phyloP scores from a whole-genome alignment of 345 rosid species.

The Hirschfeldia incana region DNA sequence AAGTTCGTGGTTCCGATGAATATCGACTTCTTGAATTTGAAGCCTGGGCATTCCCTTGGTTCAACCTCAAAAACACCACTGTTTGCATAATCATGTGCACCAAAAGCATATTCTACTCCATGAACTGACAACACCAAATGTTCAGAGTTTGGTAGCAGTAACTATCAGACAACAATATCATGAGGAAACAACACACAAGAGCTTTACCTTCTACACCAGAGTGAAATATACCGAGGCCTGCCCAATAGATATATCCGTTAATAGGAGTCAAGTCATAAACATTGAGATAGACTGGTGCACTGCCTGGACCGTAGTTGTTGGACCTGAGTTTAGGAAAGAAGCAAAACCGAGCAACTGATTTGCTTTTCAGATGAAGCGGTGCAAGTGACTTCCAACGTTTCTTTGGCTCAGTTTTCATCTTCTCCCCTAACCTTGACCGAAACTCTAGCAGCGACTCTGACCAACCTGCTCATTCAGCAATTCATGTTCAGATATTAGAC shows the following conservation, averaged over 20 bases:
- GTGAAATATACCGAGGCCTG: constrained; percentile 94
- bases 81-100: constrained; percentile 87
- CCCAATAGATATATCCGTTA: constrained; percentile 94
- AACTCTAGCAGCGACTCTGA: constrained; percentile 37
- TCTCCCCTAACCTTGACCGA: constrained; percentile 36
- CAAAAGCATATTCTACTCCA: constrained; percentile 95
- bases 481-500: background rate
- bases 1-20: constrained; percentile 82
- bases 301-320: constrained; percentile 58
- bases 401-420: constrained; percentile 63
- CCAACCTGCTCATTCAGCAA: constrained; percentile 44
- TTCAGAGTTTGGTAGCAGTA: constrained; percentile 11
- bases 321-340: constrained; percentile 71
- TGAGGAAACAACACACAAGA: constrained; percentile 20
- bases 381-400: constrained; percentile 64
- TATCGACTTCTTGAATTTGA: constrained; percentile 88
- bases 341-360: constrained; percentile 71
- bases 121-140: constrained; percentile 49
- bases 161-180: background rate
- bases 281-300: constrained; percentile 81
- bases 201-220: constrained; percentile 94
- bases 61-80: constrained; percentile 97
- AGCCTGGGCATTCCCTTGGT: constrained; percentile 92
- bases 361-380: constrained; percentile 56
- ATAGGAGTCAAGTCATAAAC: constrained; percentile 89